Base-by-base conservation (phyloP, 2,329 filamentous ascomycete species). In the Colletotrichum sp. region DNA sequence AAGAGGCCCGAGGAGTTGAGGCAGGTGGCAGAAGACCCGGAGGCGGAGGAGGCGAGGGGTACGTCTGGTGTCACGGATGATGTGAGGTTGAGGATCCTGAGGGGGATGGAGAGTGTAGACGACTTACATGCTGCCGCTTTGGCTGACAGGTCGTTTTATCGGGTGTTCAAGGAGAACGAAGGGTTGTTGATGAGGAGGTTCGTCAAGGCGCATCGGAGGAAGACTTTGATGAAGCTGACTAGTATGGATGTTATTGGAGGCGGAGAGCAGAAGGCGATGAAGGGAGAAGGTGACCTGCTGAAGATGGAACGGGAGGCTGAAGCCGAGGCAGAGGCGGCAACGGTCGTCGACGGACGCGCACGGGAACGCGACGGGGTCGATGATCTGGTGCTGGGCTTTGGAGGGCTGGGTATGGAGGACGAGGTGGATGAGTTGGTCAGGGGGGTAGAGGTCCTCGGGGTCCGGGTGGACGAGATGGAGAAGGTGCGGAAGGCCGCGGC, bases 91-190 rank as follows among this genome's bases (percentile, higher is more conserved):
- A 83, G 81, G 9, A 85, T 90, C 13, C 79, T 90, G 24, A 79
- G 82, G 8, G 79, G 84, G 4, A 77, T 89, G 4, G 84, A 85
- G 6, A 80, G 83, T 15, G 77, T 87, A 8, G 81, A 84, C 3
- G 87, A 90, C 76, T 79, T 90, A 12, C 84, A 85, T 61, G 81
- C 84, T 3, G 82, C 84, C 0, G 88, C 88, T 0, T 83, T 86
- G 81, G 81, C 85, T 26, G 87, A 84, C 73, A 84, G 83, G 55
- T 80, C 79, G 6, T 89, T 88, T 76, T 89, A 88, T 52, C 81
- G 82, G 8, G 85, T 85, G 4, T 89, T 87, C 70, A 86, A 88
- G 79, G 82, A 82, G 56, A 84, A 89, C 70, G 86, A 89, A 77
- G 80, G 85, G 4, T 78, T 76, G 13, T 79, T 89, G 13, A 77